Evolutionary conservation across 2,329 filamentous ascomycete genomes (phyloP).

Genomic region (Aspergillus persii): DNA sequence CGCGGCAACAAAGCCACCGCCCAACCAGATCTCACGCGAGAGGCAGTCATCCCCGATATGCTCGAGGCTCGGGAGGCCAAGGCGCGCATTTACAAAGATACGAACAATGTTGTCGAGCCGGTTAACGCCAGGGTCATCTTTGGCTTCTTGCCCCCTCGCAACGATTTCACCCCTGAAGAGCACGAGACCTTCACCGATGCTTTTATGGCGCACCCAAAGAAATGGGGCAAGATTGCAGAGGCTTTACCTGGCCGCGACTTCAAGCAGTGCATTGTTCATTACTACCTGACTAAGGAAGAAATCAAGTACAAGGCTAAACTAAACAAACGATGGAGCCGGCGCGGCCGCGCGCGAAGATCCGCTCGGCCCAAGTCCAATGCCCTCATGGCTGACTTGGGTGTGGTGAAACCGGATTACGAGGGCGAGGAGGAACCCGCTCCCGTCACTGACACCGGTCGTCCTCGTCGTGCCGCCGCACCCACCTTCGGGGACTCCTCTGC

Average conservation of each 20-base stretch:
- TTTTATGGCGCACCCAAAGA: conserved; percentile 50
- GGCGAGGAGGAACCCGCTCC: conserved; percentile 44
- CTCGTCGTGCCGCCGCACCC: conserved; percentile 49
- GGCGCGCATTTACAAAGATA: conserved; percentile 45
- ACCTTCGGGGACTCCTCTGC: conserved; percentile 45
- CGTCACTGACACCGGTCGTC: conserved; percentile 51
- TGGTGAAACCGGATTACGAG: conserved; percentile 43
- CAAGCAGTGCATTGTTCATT: conserved; percentile 51
- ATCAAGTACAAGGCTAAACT: conserved; percentile 51
- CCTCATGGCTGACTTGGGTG: conserved; percentile 47
- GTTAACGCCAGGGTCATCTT: conserved; percentile 43
- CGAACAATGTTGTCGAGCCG: conserved; percentile 43
- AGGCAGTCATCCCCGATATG: conserved; percentile 51
- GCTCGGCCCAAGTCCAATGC: conserved; percentile 47
- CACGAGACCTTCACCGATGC: conserved; percentile 47
- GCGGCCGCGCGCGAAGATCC: conserved; percentile 38
- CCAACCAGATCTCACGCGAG: conserved; percentile 43
- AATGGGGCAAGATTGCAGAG: conserved; percentile 52
- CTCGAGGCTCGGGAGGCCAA: conserved; percentile 40
- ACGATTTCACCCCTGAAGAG: conserved; percentile 49
- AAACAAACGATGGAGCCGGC: conserved; percentile 46
- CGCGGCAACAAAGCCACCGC: conserved; percentile 44
- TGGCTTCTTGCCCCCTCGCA: conserved; percentile 44
- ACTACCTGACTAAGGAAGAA: conserved; percentile 51
- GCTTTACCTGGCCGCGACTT: conserved; percentile 46